Evolutionary conservation across 768 basidiomycete species (phyloP), one percentile per base, ranked within the genome.

Genomic region (Tylopilus vinaceipallidus): DNA sequence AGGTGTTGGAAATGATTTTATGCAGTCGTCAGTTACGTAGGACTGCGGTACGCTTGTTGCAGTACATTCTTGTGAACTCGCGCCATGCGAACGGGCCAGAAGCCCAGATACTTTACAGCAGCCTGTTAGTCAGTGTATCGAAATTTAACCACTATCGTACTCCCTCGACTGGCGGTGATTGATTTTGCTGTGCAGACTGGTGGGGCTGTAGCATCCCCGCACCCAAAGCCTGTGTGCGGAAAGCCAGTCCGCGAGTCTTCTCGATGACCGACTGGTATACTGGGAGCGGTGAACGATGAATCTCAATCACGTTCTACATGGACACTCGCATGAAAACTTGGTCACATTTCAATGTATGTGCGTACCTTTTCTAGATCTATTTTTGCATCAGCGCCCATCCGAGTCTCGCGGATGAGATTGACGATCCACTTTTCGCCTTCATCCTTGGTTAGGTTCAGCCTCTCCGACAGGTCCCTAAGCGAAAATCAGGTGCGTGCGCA

Each of bases 371-470:
- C 93, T 23, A 98, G 77, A 68, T 98, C 95, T 52, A 98, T 98
- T 74, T 95, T 97, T 44, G 95, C 95, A 59, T 98, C 95, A 1
- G 91, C 87, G 13, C 92, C 92, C 88, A 95, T 92, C 39, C 93
- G 82, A 6, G 95, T 95, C 71, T 98, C 97, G 29, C 97, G 84
- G 61, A 98, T 97, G 53, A 98, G 87, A 75, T 98, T 98, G 61
- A 98, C 97, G 54, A 98, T 95, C 95, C 95, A 99, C 62, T 95
- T 95, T 67, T 99, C 97, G 43, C 95, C 97, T 64, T 98, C 97
- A 56, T 93, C 93, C 35, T 78, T 82, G n/a, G 89, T 86, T 41
- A 98, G 79, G 68, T 98, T 98, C 13, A 98, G 78, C 9, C 95
- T 84, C 61, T 91, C 87, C 9, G 95, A 97, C 12, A 98, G 81